Evolutionary conservation across 148 eudicot genomes (phyloP), one percentile per base, ranked within the genome.

Genomic region (Fagopyrum homotropicum): DNA sequence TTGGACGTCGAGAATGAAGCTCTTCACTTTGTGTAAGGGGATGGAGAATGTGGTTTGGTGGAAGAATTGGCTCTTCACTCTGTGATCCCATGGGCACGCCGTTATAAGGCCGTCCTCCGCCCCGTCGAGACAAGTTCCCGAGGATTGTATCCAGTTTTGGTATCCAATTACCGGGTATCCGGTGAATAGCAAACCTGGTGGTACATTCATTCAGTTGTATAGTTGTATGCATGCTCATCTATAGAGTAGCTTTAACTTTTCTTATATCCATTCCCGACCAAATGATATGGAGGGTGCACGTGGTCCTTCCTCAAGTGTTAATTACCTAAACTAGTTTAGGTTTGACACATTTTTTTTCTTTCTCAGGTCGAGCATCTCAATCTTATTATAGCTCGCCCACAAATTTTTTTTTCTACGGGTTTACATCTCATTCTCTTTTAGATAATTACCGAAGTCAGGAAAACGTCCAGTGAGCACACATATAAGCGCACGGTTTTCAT

Each of bases 91-190:
- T 15, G 90, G 88, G 68, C 98, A 93, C 9, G 84, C 82, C 8
- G 91, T 84, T 30, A 84, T 55, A 22, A 22, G 46, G 50, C 47
- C 75, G 51, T 83, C 79, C 1, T 74, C 75, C 0, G 0, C 72
- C 75, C 91, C 75, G 10, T 87, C 80, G 2, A 91, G 84, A 84
- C 98, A 93, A 17, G 78, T 50, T 52, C 97, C 98, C 2, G 94
- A 84, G 56, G 98, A 73, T 82, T 93, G 97, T 61, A 93, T 72
- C 15, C 86, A 86, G 71, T 91, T 86, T 2, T 93, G 88, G 69
- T 72, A 88, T 45, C 98, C 98, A 8, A 88, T 70, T 8, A 93
- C 76, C 0, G 98, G 98, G 77, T 89, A 93, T 4, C 93, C 89
- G 4, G 82, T 86, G 51, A 88, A 91, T 4, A 73, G 1, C 16